These are phyloP conservation scores for Apiospora rasikravindrae DNA, from an alignment of 2,329 filamentous ascomycete genomes.

Conservation along the genomic window DNA sequence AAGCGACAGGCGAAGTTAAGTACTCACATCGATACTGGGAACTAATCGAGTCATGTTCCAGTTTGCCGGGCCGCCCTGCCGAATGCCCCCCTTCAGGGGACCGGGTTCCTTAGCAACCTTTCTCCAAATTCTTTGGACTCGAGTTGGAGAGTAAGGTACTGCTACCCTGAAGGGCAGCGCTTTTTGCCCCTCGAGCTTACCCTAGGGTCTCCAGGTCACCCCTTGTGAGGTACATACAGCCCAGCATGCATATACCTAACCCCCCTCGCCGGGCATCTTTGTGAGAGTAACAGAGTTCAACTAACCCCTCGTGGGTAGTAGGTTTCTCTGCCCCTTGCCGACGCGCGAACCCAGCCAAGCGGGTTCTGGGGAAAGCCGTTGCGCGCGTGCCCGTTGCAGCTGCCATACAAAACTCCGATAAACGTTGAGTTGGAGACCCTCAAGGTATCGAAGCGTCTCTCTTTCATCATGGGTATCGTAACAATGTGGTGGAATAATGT, in stretches of 20 bases:
- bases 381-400: not conserved
- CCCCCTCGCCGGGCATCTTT: too few species aligned
- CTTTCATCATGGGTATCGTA: too few species aligned
- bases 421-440: too few species aligned
- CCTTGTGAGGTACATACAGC: too few species aligned
- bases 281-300: too few species aligned
- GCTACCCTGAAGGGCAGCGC: not conserved
- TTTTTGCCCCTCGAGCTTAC: not conserved
- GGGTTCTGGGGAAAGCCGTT: not conserved
- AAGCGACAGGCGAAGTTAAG: not conserved
- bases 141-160: not conserved
- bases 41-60: not conserved
- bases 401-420: not conserved
- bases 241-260: too few species aligned
- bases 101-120: not conserved
- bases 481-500: not conserved
- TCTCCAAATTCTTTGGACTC: too few species aligned
- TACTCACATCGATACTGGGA: not conserved
- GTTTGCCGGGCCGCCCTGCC: conserved; percentile 3
- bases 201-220: not conserved
- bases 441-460: too few species aligned
- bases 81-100: not conserved
- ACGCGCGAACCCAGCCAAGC: not conserved
- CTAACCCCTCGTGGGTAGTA: too few species aligned
- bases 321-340: not conserved